Evolutionary conservation across 2,329 filamentous ascomycete species (phyloP), one percentile per base, ranked within the genome.

Genomic region (Pseudogymnoascus sp.): DNA sequence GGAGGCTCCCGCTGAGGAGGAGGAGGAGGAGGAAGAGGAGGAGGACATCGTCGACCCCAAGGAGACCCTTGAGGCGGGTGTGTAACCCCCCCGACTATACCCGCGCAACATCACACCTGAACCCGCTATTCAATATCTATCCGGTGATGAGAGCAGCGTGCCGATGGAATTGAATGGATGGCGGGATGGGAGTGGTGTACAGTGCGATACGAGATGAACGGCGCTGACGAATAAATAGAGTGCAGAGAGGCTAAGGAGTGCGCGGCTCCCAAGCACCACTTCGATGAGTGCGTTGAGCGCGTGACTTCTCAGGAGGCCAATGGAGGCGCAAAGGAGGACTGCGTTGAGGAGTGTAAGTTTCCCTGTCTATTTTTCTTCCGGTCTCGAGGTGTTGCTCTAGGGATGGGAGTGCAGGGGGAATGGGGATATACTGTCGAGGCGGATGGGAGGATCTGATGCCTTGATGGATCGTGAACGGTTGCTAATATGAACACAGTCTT

Each of bases 311-410:
- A 78, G 69, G 72, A 82, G 71, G 86, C 91, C 73, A 85, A 88
- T 71, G 84, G 88, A 68, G 88, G 82, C 63, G 81, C 88, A 72
- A 87, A 90, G 73, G 95, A 99, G 85, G 93, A 97, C 82, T 99
- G 95, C 74, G 91, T 97, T 70, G 95, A 99, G 83, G 95, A 99
- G 83, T 99, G 95, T 97, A 89, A 79, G 93, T 86, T 33, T 60
- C 35, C 53, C 46, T 23, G 26, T 13, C 7, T 62, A 10, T 29
- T 56, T 5, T 11, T 29, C n/a, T 37, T 38, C n/a, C 10, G 21
- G 37, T 37, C 11, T 40, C 17, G 26, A n/a, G 19, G 9, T 38
- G 7, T 37, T 42, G 11, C 1, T 11, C 42, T 29, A 40, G 56
- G 19, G n/a, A 63, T 9, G n/a, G 40, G n/a, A 11, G 23, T 50